Base-by-base conservation (phyloP, 179 eudicot species). In the Silene vulgaris region DNA sequence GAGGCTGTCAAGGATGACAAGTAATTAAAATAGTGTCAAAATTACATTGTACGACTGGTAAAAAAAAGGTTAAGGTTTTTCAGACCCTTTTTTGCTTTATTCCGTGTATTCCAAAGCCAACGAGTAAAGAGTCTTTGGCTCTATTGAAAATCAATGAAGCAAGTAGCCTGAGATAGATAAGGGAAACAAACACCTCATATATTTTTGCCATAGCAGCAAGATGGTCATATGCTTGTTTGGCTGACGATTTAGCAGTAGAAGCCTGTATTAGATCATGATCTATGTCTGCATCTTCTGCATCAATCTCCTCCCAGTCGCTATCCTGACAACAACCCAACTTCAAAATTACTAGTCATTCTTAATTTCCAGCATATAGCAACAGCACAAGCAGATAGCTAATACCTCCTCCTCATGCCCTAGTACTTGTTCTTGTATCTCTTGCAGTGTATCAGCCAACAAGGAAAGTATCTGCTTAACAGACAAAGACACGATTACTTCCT, bases 241-340 rank as follows among this genome's bases (percentile, higher is more conserved):
- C 74, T 74, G 77, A 80, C 68, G 90, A 78, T 76, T 84, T 65
- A 65, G 80, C 78, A 60, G 80, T 78, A 54, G 82, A 71, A 30
- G 86, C 78, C 82, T 79, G 74, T 28, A 85, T 72, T 30, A 87
- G 76, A 73, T 82, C 85, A 78, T 82, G 81, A 75, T 83, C 84
- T 21, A 77, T 77, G 72, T 84, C 88, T 26, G 63, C 84, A 79
- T 90, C 91, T 66, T 80, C 89, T 23, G 84, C 86, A 50, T 82
- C 86, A 75, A 87, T 84, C 81, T 95, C 97, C 80, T 92, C 99
- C 99, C 97, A 96, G 68, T 96, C 99, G 80, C 96, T 86, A 85
- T 93, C 97, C 97, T 96, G 91, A 74, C 19, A 79, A 70, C 20
- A 66, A 30, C 45, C 8, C 21, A 72, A 63, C 37, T 60, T 12